phyloP scores from a whole-genome alignment of 768 basidiomycete species.

The Russula lepida region DNA sequence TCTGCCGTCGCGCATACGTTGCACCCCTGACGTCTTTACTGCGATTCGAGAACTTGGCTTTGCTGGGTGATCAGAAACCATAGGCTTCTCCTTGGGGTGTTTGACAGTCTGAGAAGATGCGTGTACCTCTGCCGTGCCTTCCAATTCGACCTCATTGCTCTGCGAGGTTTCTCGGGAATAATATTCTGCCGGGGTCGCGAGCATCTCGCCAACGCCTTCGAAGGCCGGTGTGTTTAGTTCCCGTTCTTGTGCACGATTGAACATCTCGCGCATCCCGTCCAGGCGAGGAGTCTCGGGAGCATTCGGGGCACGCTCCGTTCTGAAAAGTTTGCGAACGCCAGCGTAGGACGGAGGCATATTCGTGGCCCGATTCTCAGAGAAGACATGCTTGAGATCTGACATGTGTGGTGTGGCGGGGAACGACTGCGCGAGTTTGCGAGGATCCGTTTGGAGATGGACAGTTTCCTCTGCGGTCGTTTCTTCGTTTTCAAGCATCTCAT shows the following conservation, averaged over 20 bases:
- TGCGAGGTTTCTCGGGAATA: conserved; percentile 8
- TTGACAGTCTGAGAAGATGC: background rate
- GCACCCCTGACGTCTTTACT: background rate
- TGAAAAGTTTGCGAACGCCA: conserved; percentile 31
- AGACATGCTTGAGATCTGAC: conserved; percentile 29
- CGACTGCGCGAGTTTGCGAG: background rate
- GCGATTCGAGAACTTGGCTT: background rate
- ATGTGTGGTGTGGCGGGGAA: conserved; percentile 27
- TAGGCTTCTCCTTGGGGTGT: conserved; percentile 9
- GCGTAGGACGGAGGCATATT: conserved; percentile 24
- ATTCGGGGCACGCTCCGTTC: conserved; percentile 4
- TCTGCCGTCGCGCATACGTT: background rate
- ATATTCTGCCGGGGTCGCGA: conserved; percentile 27
- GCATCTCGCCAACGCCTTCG: conserved; percentile 28
- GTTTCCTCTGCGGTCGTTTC: conserved; percentile 5
- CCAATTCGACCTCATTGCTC: conserved; percentile 7
- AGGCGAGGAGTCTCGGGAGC: conserved; percentile 29
- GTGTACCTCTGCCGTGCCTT: conserved; percentile 8
- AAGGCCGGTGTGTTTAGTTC: conserved; percentile 23
- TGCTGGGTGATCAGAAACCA: background rate
- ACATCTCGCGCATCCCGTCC: conserved; percentile 30
- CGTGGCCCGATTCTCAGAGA: conserved; percentile 19
- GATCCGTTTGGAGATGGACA: conserved; percentile 1
- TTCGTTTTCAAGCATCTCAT: conserved; percentile 16
- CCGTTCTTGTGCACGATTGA: conserved; percentile 19